Conservation (phyloP, 306 rosid species). For the Castanospermum australe region DNA sequence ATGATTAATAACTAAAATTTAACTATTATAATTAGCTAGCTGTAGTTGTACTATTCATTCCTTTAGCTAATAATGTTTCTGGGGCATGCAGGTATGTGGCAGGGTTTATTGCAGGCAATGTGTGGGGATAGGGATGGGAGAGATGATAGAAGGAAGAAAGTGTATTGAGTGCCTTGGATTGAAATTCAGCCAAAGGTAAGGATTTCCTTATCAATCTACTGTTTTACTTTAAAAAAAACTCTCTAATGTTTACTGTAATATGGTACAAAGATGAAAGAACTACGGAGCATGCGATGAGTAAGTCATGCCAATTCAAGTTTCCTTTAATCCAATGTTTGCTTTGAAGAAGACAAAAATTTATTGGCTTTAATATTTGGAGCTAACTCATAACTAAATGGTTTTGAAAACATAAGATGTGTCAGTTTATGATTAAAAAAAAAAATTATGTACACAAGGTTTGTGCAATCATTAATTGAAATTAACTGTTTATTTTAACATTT, state of each 20-base stretch:
- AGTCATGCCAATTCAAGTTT: too few species aligned
- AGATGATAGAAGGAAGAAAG: slow-evolving; percentile 88
- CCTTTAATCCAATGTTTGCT: background rate
- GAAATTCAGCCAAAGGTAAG: slow-evolving; percentile 84
- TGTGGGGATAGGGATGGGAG: slow-evolving; percentile 78
- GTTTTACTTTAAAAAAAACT: background rate
- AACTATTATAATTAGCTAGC: background rate
- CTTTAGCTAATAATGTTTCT: background rate
- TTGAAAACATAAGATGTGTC: background rate
- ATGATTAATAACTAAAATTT: background rate
- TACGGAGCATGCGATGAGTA: too few species aligned
- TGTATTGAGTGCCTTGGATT: slow-evolving; percentile 77
- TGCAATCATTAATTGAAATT: too few species aligned
- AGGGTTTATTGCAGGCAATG: slow-evolving; percentile 86
- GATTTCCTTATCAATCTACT: background rate
- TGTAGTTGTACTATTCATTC: background rate
- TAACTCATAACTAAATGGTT: background rate
- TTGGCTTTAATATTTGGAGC: too few species aligned
- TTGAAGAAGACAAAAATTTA: background rate
- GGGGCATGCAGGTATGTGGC: slow-evolving; percentile 74
- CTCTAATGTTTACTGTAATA: background rate
- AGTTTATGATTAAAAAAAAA: background rate
- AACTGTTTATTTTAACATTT: too few species aligned
- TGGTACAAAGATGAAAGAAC: too few species aligned
- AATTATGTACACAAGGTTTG: background rate